Base-by-base conservation (phyloP, 2,329 filamentous ascomycete species). In the Claviceps cyperi region DNA sequence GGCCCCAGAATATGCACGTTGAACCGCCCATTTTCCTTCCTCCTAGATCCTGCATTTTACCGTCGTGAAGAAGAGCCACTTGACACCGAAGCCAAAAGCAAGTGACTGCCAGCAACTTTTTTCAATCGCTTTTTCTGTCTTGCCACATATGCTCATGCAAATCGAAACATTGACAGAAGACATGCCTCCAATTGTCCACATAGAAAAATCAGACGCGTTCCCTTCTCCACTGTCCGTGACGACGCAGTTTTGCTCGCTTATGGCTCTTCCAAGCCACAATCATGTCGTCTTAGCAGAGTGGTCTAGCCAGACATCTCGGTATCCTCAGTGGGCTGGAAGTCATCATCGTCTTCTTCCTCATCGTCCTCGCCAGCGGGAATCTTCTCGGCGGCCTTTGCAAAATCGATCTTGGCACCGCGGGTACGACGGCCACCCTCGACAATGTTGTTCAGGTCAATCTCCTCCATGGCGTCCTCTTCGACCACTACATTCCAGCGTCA, bases 321-420 rank as follows among this genome's bases (percentile, higher is more conserved):
- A 53, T 82, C 80, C 55, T 81, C 75, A 49, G 76, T 76, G 39
- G 78, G 79, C 62, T 82, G 72, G 64, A 83, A 83, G 59, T 75
- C 84, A 52, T 86, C 83, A 44, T 85, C 85, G 0, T 92, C 85
- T 43, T 89, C 87, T 32, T 91, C 83, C 14, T 87, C 85, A 5
- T 90, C 85, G 7, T 86, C 82, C n/a, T 81, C 45, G 6, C 38
- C 78, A 55, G 75, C 78, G 45, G 78, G 80, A 59, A 85, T 78
- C 67, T 94, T 81, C 68, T 85, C 76, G 24, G 87, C 88, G 19
- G 90, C 90, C 73, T 94, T 89, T 61, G 85, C 84, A 70, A 87
- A 97, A 75, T 97, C 87, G 65, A 97, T 96, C 62, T 82, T 77
- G 68, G 87, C 86, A 64, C 90, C 90, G 62, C 91, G 91, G 55